These are phyloP conservation scores for Colletotrichum truncatum DNA, from an alignment of 2,329 filamentous ascomycete genomes.

Conservation along the genomic window DNA sequence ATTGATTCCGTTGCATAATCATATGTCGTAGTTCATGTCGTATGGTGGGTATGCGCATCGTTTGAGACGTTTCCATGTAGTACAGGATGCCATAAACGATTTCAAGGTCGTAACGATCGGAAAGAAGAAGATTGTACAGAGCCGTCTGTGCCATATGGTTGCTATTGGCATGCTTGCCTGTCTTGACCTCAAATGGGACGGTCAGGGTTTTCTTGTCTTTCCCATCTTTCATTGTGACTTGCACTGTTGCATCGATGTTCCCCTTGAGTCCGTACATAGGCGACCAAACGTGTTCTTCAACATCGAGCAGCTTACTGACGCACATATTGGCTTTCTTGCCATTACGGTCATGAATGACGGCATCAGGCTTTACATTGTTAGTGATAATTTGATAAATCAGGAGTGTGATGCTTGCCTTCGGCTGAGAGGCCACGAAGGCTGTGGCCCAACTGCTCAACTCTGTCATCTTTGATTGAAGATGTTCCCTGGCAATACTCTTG, in stretches of 20 bases:
- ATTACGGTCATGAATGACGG: conserved; percentile 26
- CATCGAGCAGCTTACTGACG: conserved; percentile 92
- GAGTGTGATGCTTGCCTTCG: conserved; percentile 61
- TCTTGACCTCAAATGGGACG: conserved; percentile 95
- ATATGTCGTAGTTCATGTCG: conserved; percentile 92
- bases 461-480: conserved; percentile 84
- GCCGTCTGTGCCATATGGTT: conserved; percentile 93
- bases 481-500: conserved; percentile 76
- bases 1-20: conserved; percentile 93
- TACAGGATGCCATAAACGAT: conserved; percentile 92
- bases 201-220: conserved; percentile 75
- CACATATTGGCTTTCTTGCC: conserved; percentile 76
- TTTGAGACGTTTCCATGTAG: conserved; percentile 92
- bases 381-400: background rate
- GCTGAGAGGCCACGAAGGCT: conserved; percentile 77
- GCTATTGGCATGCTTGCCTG: conserved; percentile 83
- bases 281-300: conserved; percentile 98
- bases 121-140: conserved; percentile 90
- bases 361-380: conserved; percentile 38
- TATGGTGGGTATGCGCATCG: conserved; percentile 84
- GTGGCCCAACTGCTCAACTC: conserved; percentile 86
- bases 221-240: conserved; percentile 82
- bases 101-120: conserved; percentile 93
- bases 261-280: conserved; percentile 97
- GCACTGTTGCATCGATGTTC: conserved; percentile 96